These are phyloP conservation scores for Piromyces finnis DNA, from an alignment of 192 early-diverging fungal genomes.

Conservation along the genomic window DNA sequence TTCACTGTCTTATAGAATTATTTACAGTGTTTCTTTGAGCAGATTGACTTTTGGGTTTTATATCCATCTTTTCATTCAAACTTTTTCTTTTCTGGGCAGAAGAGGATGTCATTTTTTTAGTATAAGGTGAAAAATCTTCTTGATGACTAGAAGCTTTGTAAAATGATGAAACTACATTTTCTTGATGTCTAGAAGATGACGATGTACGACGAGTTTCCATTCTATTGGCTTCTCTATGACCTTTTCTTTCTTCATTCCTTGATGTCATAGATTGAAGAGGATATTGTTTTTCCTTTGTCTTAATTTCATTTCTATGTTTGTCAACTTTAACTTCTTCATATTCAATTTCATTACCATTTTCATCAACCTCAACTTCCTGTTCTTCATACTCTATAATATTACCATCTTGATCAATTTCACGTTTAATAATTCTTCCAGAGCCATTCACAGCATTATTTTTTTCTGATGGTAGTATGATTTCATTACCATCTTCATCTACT, in stretches of 20 bases:
- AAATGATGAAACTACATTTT: too few relatives aligned
- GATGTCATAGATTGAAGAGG: too few relatives aligned
- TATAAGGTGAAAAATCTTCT: too few relatives aligned
- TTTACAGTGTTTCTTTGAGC: background rate
- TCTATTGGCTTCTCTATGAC: background rate
- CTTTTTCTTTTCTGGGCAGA: background rate
- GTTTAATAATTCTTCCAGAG: too few relatives aligned
- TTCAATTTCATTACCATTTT: background rate
- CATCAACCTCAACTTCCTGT: background rate
- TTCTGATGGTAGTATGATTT: too few relatives aligned
- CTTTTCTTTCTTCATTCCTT: background rate
- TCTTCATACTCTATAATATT: background rate
- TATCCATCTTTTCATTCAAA: background rate
- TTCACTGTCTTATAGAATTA: background rate
- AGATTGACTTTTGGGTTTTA: background rate
- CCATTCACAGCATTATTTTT: too few relatives aligned
- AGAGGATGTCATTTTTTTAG: too few relatives aligned
- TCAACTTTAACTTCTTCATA: background rate
- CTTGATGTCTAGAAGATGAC: too few relatives aligned
- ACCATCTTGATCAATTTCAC: background rate
- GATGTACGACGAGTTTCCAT: too few relatives aligned
- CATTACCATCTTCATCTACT: too few relatives aligned
- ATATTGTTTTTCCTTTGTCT: too few relatives aligned
- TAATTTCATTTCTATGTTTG: background rate
- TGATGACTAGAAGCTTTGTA: too few relatives aligned